Conservation (phyloP, 1,284 basidiomycete species). For the Sanghuangporus baumii region DNA sequence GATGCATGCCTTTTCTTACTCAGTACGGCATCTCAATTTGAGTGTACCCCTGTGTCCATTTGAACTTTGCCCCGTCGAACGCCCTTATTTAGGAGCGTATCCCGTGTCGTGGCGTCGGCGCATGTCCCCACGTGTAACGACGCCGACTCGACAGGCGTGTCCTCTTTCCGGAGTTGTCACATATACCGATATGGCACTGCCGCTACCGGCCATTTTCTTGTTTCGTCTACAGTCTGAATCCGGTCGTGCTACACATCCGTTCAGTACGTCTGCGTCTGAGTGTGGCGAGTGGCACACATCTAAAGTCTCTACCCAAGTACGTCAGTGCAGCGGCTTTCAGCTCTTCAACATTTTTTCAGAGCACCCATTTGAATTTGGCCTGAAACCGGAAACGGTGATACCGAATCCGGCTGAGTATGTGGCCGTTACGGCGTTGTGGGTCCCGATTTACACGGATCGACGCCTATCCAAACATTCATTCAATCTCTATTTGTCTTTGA, state of each 20-base stretch:
- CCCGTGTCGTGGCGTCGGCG: background rate
- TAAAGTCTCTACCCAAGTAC: background rate
- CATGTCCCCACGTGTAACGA: conserved; percentile 4
- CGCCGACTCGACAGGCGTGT: background rate
- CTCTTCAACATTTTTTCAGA: too few relatives aligned
- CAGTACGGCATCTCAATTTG: background rate
- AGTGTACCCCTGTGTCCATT: background rate
- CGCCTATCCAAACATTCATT: background rate
- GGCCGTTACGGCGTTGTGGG: background rate
- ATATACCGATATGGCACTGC: background rate
- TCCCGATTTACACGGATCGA: background rate
- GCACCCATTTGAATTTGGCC: too few relatives aligned
- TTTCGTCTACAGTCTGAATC: background rate
- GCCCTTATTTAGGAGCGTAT: background rate
- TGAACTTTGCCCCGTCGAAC: background rate
- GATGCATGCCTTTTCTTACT: background rate
- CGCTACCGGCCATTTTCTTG: background rate
- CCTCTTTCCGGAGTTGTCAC: background rate
- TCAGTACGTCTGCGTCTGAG: background rate
- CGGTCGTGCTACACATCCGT: background rate
- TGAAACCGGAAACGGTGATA: background rate
- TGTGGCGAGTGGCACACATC: background rate
- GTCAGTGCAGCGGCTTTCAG: too few relatives aligned
- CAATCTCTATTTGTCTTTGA: background rate
- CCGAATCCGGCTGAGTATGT: background rate